Conservation (phyloP, 2,329 filamentous ascomycete species). For the Tolypocladium tropicale region DNA sequence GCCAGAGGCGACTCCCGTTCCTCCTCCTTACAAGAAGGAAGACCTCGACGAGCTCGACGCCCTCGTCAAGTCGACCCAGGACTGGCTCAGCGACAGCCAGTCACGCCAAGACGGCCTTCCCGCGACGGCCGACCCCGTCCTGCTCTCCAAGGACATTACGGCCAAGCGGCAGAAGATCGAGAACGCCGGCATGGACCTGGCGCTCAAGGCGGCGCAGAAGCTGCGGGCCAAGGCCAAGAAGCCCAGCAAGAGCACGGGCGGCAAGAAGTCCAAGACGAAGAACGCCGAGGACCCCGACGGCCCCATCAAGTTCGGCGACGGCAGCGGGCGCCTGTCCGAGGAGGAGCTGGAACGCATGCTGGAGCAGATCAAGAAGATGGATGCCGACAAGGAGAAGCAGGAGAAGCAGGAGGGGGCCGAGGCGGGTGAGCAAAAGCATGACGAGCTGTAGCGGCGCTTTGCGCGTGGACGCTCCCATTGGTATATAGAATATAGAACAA, state of each 20-base stretch:
- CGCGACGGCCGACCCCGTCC: constrained; percentile 61
- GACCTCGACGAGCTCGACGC: constrained; percentile 60
- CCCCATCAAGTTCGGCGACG: constrained; percentile 30
- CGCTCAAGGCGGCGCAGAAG: constrained; percentile 54
- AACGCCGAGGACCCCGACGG: constrained; percentile 22
- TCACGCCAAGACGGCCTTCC: constrained; percentile 60
- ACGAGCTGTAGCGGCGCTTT: constrained; percentile 21
- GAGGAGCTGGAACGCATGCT: constrained; percentile 43
- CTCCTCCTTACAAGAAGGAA: constrained; percentile 59
- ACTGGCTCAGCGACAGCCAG: constrained; percentile 69
- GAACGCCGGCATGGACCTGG: constrained; percentile 57
- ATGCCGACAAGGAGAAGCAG: constrained; percentile 15
- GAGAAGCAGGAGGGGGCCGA: constrained; percentile 16
- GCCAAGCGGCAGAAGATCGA: constrained; percentile 61
- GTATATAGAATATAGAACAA: neutral
- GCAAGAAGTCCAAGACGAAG: constrained; percentile 25
- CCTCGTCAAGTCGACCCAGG: constrained; percentile 48
- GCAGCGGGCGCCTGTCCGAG: constrained; percentile 24
- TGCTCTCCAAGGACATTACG: constrained; percentile 62
- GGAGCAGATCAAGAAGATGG: constrained; percentile 21
- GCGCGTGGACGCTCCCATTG: neutral
- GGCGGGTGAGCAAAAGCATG: constrained; percentile 16
- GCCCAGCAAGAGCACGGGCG: constrained; percentile 19
- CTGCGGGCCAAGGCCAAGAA: constrained; percentile 30
- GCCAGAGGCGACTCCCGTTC: constrained; percentile 40